These are phyloP conservation scores for Colletotrichum ledebouriae DNA, from an alignment of 2,329 filamentous ascomycete species.

Conservation along the genomic window DNA sequence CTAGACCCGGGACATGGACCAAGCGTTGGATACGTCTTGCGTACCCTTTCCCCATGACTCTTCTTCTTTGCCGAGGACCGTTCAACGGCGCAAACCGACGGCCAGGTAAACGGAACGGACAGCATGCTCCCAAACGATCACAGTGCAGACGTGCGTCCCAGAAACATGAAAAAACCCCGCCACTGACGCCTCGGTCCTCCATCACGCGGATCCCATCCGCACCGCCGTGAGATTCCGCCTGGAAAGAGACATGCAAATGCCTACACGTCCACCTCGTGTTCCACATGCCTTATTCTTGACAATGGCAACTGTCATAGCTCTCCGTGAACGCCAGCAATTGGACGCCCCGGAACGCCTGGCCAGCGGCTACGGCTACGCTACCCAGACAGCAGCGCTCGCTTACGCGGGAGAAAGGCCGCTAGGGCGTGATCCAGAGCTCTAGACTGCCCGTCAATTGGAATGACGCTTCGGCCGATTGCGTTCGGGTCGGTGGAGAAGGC, in stretches of 20 bases:
- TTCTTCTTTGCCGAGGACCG: not conserved
- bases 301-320: constrained; percentile 1
- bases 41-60: too few relatives aligned
- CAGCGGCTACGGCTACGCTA: constrained; percentile 24
- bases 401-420: constrained; percentile 10
- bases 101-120: too few relatives aligned
- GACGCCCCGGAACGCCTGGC: not conserved
- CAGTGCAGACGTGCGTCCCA: too few relatives aligned
- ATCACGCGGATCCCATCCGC: too few relatives aligned
- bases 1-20: not conserved
- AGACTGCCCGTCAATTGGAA: not conserved
- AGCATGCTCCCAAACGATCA: too few relatives aligned
- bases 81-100: not conserved
- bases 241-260: not conserved
- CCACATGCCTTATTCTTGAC: constrained; percentile 10
- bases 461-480: constrained; percentile 23
- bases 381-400: constrained; percentile 25
- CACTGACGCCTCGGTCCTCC: too few relatives aligned
- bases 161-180: too few relatives aligned
- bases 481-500: constrained; percentile 22
- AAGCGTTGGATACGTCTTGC: too few relatives aligned
- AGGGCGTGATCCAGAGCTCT: constrained; percentile 7
- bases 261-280: constrained; percentile 11
- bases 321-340: constrained; percentile 3
- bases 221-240: too few relatives aligned